A percentile compares a stretch with the other conserved stretches of the same genome.
phyloP scores from a whole-genome alignment of 208 protist species.

The Acanthamoeba lenticulata region DNA sequence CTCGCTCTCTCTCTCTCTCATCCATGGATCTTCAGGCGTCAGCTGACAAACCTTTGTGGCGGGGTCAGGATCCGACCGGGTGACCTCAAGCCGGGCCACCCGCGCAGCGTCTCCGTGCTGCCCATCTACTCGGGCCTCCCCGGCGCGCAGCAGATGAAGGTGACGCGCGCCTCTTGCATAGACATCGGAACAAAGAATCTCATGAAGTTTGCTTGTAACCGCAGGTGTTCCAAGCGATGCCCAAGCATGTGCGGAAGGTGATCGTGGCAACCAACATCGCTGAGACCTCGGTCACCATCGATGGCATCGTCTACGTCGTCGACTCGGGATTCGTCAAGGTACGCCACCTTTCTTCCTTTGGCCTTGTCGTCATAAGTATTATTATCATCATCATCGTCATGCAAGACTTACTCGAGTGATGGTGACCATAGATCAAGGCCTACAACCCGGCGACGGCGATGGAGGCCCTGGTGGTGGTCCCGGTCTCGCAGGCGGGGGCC shows the following conservation, averaged over 20 bases:
- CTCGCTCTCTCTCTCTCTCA: not conserved
- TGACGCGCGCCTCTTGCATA: not conserved
- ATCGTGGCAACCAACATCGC: conserved; percentile 91
- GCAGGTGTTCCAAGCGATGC: conserved; percentile 70
- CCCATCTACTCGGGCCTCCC: conserved; percentile 81
- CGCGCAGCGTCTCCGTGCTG: conserved; percentile 56
- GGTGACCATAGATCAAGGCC: conserved; percentile 75
- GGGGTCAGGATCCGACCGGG: not conserved
- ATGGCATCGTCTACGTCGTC: conserved; percentile 91
- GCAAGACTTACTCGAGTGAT: no score
- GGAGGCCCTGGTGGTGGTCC: conserved; percentile 80
- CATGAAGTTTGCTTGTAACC: not conserved
- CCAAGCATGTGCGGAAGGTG: conserved; percentile 81
- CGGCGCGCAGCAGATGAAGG: conserved; percentile 74
- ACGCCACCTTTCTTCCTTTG: not conserved
- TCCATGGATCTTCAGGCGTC: not conserved
- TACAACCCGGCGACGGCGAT: conserved; percentile 84
- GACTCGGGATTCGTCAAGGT: conserved; percentile 90
- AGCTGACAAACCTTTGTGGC: not conserved
- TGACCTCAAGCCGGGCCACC: not conserved
- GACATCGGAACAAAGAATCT: not conserved
- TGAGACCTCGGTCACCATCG: conserved; percentile 91
- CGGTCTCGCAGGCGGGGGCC: conserved; percentile 80
- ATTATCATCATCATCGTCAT: not conserved
- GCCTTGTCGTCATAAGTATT: not conserved